Percentiles rank a stretch among this genome's conserved stretches.
Evolutionary conservation across 1,284 basidiomycete species (phyloP).

Genomic region (Pseudozyma flocculosa): DNA sequence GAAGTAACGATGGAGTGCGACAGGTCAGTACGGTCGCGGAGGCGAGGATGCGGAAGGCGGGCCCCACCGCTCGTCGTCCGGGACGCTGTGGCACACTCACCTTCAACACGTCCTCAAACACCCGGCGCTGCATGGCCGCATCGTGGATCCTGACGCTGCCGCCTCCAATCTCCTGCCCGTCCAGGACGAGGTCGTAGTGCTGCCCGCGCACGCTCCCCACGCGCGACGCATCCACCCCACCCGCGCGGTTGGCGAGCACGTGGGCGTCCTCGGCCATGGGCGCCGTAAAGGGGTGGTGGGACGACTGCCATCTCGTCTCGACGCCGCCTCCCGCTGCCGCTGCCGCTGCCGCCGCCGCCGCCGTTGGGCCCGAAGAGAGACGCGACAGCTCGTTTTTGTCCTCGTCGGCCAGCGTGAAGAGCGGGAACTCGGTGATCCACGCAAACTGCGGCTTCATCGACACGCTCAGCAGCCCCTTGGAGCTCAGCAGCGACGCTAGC

Average conservation of each 20-base stretch:
- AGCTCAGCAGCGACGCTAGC: slow-evolving; percentile 67
- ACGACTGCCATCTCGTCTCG: slow-evolving; percentile 81
- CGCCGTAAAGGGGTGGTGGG: slow-evolving; percentile 93
- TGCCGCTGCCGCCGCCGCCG: not conserved
- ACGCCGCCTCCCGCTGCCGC: no score
- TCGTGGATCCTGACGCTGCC: slow-evolving; percentile 92
- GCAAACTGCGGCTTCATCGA: slow-evolving; percentile 76
- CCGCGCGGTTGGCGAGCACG: slow-evolving; percentile 53
- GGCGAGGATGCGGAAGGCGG: not conserved
- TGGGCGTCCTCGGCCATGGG: slow-evolving; percentile 85
- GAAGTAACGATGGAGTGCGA: no score
- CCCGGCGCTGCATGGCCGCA: slow-evolving; percentile 76
- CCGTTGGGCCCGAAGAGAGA: slow-evolving; percentile 7
- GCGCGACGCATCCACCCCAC: slow-evolving; percentile 1
- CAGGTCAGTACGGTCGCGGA: no score
- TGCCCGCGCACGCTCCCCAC: slow-evolving; percentile 70
- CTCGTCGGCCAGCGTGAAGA: slow-evolving; percentile 82
- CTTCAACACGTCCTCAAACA: slow-evolving; percentile 76
- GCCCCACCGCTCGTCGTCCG: no score
- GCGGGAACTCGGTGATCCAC: slow-evolving; percentile 93
- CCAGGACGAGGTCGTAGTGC: slow-evolving; percentile 95
- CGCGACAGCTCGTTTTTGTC: slow-evolving; percentile 79
- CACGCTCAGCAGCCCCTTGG: slow-evolving; percentile 62
- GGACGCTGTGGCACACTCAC: slow-evolving; percentile 60
- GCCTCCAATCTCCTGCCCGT: slow-evolving; percentile 90